Evolutionary conservation across 2,329 filamentous ascomycete genomes (phyloP), one percentile per base, ranked within the genome.

Genomic region (Aspergillus vadensis): DNA sequence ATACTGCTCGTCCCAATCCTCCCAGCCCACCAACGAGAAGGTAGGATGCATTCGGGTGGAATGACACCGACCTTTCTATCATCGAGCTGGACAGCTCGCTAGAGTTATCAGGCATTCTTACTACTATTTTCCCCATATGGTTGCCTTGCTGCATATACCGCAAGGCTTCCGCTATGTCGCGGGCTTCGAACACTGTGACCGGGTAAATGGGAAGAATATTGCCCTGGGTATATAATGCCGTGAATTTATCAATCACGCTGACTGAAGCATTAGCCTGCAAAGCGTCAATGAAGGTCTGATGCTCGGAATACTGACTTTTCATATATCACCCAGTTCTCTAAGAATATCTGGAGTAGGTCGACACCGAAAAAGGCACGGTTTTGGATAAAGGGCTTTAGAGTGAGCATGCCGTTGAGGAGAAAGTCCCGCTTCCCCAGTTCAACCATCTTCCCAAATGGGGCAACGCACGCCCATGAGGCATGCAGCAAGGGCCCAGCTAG

Each of bases 61-160:
- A 38, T 6, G n/a, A 10, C 5, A 54, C 27, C 1, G 21, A 47
- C 25, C 8, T 21, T 6, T 48, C 19, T 14, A 25, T 49, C 1
- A 17, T 17, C 4, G 30, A 12, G 47, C 54, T 23, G 19, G 41
- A 2, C 57, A 58, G 44, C 62, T 23, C 66, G 2, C 4, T 14
- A 3, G 59, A 43, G 3, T 52, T 12, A 0, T 62, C 52, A 3
- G 62, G 64, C 60, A 65, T 65, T 21, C 39, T 60, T 21, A 59
- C 50, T 8, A 82, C 72, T 14, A 82, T 76, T 57, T 82, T 82
- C 0, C 80, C 81, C 15, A 80, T 77, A 61, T 82, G 80, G 1
- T 71, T 67, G 0, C 78, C 80, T 2, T 68, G 69, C 56, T 82
- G 78, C 75, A 83, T 76, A 38, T 69, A 70, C 0, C 78, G 68